Conservation (phyloP, 2,329 filamentous ascomycete genomes). For the Lachnellula cervina region DNA sequence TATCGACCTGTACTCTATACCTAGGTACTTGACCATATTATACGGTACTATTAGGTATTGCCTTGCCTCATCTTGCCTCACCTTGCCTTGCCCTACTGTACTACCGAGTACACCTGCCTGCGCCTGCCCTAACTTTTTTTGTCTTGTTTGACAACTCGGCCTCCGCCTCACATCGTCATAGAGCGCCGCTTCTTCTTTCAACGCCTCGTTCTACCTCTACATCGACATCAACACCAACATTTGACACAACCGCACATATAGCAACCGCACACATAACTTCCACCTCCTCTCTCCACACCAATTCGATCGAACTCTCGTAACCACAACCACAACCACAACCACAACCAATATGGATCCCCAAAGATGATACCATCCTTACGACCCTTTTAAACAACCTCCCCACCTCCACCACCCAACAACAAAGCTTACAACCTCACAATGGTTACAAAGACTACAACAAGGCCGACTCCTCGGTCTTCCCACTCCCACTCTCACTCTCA, state of each 20-base stretch:
- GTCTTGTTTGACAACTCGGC: too few relatives aligned
- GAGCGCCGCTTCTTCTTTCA: too few relatives aligned
- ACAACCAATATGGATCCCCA: constrained; percentile 7
- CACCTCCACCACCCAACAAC: not conserved
- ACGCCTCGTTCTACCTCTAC: too few relatives aligned
- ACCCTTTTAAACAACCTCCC: not conserved
- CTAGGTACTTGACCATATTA: too few relatives aligned
- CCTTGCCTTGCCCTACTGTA: not conserved
- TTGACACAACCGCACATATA: not conserved
- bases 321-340: not conserved
- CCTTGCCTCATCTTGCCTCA: too few relatives aligned
- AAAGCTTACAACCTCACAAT: constrained; percentile 34
- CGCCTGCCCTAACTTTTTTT: not conserved
- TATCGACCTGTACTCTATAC: too few relatives aligned
- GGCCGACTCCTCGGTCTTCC: constrained; percentile 27
- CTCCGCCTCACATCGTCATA: too few relatives aligned
- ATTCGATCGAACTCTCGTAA: not conserved
- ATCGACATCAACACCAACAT: too few relatives aligned
- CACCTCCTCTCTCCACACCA: not conserved
- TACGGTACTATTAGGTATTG: too few relatives aligned
- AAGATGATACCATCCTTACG: constrained; percentile 2
- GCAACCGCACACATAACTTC: not conserved
- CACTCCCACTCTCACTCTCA: constrained; percentile 24
- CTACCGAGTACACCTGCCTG: too few relatives aligned
- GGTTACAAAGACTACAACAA: constrained; percentile 26